Evolutionary conservation across 164 flowering plant genomes (phyloP), one percentile per base, ranked within the genome.

Genomic region (Chimonanthus praecox): DNA sequence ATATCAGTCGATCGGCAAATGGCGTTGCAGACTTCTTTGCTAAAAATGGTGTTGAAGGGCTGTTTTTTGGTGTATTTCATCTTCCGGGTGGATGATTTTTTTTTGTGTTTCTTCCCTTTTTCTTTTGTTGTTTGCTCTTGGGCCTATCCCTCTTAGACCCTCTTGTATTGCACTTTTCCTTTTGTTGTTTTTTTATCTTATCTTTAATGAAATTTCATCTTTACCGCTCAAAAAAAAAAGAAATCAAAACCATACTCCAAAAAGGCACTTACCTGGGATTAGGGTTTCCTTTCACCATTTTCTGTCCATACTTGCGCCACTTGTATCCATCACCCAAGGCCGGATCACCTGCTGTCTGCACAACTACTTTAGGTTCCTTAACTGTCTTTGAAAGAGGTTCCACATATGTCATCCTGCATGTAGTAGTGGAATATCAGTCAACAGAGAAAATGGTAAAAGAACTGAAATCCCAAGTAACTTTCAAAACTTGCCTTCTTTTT

Each of bases 261-360:
- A 54, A 33, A 47, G 46, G 47, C 33, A 73, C 69, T 70, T 76
- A 93, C 98, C 98, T 90, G 72, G 97, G 97, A 60, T 90, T 82
- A 63, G 91, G 87, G 77, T 85, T 93, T 76, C 98, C 98, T 76
- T 93, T 93, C 74, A 93, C 98, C 92, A 88, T 90, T 74, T 93
- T 93, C 80, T 93, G 98, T 18, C 98, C 98, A 80, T 93, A 93
- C 75, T 93, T 93, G 68, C 98, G 92, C 97, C 98, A 93, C 77
- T 92, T 83, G 78, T 88, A 91, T 66, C 98, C 98, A 86, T 93
- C 98, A 71, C 83, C 83, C 5, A 93, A 86, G 67, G 83, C 92
- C 69, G 82, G 85, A 76, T 93, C 91, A 78, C 88, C 84, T 43
- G 89, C 84, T 18, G 97, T 87, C 83, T 90, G 94, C 49, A 91